Conservation (phyloP, 2,329 filamentous ascomycete genomes). For the Cordyceps tenuipes region DNA sequence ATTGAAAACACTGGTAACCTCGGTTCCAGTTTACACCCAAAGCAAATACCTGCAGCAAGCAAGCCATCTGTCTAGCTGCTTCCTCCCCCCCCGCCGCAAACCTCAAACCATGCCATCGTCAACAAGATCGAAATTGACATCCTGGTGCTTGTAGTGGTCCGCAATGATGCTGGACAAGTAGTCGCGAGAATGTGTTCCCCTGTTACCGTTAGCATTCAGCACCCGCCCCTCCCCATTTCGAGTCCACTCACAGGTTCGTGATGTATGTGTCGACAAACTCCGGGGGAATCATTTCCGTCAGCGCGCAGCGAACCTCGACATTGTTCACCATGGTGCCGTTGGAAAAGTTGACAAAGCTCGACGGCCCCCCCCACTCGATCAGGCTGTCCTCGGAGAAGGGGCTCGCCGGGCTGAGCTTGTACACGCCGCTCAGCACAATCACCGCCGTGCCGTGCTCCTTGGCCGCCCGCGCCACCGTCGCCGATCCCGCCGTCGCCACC, state of each 20-base stretch:
- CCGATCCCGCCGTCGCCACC: constrained; percentile 75
- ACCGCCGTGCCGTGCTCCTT: constrained; percentile 76
- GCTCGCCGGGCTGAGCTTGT: constrained; percentile 87
- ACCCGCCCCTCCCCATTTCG: too few relatives aligned
- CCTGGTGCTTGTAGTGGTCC: constrained; percentile 68
- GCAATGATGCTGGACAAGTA: constrained; percentile 66
- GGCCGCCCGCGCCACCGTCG: constrained; percentile 75
- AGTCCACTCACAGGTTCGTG: constrained; percentile 56
- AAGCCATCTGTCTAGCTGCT: not conserved
- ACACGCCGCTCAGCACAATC: constrained; percentile 81
- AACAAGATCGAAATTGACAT: constrained; percentile 52
- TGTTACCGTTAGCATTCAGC: constrained; percentile 21
- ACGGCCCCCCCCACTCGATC: constrained; percentile 79
- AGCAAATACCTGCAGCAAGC: not conserved
- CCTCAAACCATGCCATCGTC: constrained; percentile 15
- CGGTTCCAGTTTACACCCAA: too few relatives aligned
- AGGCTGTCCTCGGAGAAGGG: constrained; percentile 74
- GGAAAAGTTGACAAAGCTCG: constrained; percentile 66
- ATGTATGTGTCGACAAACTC: constrained; percentile 74
- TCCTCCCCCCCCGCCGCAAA: not conserved
- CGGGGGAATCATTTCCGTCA: constrained; percentile 74
- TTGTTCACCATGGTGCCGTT: constrained; percentile 72
- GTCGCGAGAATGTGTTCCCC: constrained; percentile 59
- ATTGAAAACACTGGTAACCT: too few relatives aligned
- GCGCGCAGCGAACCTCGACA: constrained; percentile 67